Base-by-base conservation (phyloP, 2,329 filamentous ascomycete species). In the Pseudocercospora eumusae region DNA sequence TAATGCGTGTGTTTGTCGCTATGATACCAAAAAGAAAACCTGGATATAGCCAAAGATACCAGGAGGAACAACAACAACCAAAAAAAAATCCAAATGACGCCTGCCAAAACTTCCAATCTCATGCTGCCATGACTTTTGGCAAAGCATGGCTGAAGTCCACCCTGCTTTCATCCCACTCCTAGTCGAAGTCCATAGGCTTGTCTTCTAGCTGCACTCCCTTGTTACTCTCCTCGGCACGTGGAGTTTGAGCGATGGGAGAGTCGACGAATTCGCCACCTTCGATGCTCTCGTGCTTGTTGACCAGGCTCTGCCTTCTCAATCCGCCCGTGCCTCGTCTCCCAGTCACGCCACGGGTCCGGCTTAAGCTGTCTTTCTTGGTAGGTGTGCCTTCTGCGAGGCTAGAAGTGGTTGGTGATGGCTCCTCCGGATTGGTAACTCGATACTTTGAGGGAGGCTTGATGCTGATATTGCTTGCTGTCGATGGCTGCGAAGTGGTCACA, bases 181-280 rank as follows among this genome's bases (percentile, higher is more conserved):
- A 90, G 76, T 91, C 88, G 77, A 74, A 74, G 61, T 91, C 88
- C 87, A 92, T 91, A n/a, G 89, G 87, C 76, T 85, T 87, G 74
- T 92, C 89, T 71, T 86, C 86, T 71, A 92, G 79, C 68, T 86
- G 88, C 45, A 92, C 88, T 6, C 87, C 85, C 76, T 77, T 66
- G 5, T 65, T 78, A 75, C 62, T 75, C 74, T 66, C 79, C 76
- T 62, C 73, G 54, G 65, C 63, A 15, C 59, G 28, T 8, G 61
- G 57, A 10, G 33, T 56, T 6, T 57, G 58, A 18, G 67, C 69
- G 13, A 67, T 61, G 2, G 67, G 63, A 21, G 64, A 65, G 25
- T 70, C 63, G 4, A 61, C 61, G 5, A 64, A 57, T 3, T 66
- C 61, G 4, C 56, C 63, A 8, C 57, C 56, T 31, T 65, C 64